Percentiles rank a stretch among this genome's conserved stretches.
phyloP scores from a whole-genome alignment of 768 basidiomycete genomes.

The Macrolepiota fuliginosa region DNA sequence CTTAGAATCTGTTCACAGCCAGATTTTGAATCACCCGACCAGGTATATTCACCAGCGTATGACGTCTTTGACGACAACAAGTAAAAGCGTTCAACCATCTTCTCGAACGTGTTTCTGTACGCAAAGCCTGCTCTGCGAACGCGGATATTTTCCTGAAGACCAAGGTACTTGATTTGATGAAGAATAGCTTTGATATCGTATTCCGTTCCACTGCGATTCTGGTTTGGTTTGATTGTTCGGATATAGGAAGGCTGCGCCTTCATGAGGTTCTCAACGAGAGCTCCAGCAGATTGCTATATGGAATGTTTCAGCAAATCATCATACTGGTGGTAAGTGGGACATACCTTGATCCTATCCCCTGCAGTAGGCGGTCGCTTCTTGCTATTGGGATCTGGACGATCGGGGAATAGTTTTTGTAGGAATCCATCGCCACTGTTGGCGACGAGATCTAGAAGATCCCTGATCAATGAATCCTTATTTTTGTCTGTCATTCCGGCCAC shows the following conservation, averaged over 20 bases:
- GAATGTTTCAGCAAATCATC: not conserved
- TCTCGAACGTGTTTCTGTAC: constrained; percentile 97
- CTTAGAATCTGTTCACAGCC: constrained; percentile 91
- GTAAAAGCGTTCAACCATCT: constrained; percentile 99
- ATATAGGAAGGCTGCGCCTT: constrained; percentile 97
- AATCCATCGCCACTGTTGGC: constrained; percentile 80
- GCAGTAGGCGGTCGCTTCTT: constrained; percentile 99
- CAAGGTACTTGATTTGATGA: constrained; percentile 99
- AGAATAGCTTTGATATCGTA: constrained; percentile 94
- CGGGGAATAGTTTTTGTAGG: constrained; percentile 86
- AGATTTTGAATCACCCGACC: constrained; percentile 86
- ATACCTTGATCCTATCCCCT: constrained; percentile 94
- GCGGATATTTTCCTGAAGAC: constrained; percentile 96
- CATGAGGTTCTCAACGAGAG: constrained; percentile 97
- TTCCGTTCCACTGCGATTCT: constrained; percentile 89
- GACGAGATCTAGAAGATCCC: constrained; percentile 90
- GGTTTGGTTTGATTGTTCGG: constrained; percentile 98
- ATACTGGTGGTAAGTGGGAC: constrained; percentile 2
- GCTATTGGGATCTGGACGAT: constrained; percentile 92
- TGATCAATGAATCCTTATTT: constrained; percentile 97
- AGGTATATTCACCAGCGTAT: constrained; percentile 98
- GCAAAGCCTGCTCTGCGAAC: constrained; percentile 98
- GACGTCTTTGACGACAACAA: constrained; percentile 92
- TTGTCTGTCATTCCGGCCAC: constrained; percentile 99
- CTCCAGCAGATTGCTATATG: constrained; percentile 81